Evolutionary conservation across 176 grass and related monocot genomes (phyloP).

Genomic region (bread wheat (Triticum aestivum)): DNA sequence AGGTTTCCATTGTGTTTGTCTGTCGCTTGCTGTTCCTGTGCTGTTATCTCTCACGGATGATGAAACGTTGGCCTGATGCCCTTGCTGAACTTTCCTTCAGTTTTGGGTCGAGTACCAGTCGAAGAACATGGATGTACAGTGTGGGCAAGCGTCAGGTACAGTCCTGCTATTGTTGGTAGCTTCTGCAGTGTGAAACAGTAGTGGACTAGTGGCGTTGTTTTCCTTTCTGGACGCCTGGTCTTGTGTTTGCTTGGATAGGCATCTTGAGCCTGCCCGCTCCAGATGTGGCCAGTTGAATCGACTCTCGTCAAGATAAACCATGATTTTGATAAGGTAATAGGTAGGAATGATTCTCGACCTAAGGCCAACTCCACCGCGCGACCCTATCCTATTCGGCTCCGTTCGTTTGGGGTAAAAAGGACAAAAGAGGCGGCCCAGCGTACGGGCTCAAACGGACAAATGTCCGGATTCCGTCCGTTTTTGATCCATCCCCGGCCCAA

Average conservation of each 20-base stretch:
- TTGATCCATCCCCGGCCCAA: no score
- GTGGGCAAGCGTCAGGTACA: not conserved
- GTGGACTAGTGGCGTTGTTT: not conserved
- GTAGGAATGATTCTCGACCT: no score
- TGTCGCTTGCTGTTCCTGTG: not conserved
- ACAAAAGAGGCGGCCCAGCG: no score
- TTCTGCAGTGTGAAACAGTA: not conserved
- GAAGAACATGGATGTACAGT: slow-evolving; percentile 22
- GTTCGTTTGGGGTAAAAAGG: no score
- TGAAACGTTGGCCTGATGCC: not conserved
- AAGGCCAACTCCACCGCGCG: no score
- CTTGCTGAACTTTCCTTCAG: not conserved
- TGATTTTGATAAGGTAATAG: no score
- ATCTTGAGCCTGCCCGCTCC: not conserved
- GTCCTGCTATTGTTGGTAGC: not conserved
- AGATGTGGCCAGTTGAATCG: not conserved
- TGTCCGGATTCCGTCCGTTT: no score
- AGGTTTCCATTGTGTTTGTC: not conserved
- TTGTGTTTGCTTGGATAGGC: not conserved
- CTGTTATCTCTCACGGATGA: not conserved
- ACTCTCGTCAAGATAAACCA: no score
- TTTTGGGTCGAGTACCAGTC: not conserved
- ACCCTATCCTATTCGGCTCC: no score
- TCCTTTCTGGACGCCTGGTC: not conserved
- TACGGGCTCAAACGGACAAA: no score